Base-by-base conservation (phyloP, 495 filamentous ascomycete genomes). In the Neurospora pannonica region DNA sequence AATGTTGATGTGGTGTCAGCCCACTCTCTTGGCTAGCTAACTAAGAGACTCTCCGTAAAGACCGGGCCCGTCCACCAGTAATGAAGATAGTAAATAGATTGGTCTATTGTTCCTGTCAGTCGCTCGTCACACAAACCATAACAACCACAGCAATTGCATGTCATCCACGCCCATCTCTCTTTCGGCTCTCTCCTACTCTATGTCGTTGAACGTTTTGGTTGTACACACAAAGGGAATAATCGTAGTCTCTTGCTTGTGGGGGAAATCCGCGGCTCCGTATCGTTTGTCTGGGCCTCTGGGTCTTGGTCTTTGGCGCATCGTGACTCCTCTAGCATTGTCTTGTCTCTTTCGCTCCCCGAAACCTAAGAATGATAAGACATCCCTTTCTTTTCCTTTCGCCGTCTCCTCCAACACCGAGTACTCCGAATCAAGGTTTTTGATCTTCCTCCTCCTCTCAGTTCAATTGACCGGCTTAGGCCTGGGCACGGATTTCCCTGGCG, bases 401-500 rank as follows among this genome's bases (percentile, higher is more conserved):
- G 34, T 43, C 7, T 39, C 69, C 38, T 67, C 28, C 24, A 31
- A n/a, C 37, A 67, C 54, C 54, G 28, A 67, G 15, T 67, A 67
- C 54, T 67, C 54, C 54, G 54, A 67, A 67, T 3, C 54, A 67
- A 67, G 54, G 15, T 8, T 67, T 34, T 67, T 67, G 54, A 67
- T 67, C 31, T 37, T 46, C 15, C 39, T 13, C 72, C 70, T 38
- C 10, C 37, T 19, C 15, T 36, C 7, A 6, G 5, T 31, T n/a
- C 24, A 9, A 31, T 37, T 70, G 21, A 13, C 48, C 21, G 31
- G 37, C 74, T 81, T 71, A 83, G 54, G 82, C 83, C 75, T 80
- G 82, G 79, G 82, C 86, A 77, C 80, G 85, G 43, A 88, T 82
- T 42, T 88, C 85, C 73, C 81, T 82, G 13, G 86, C 81, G 37